Evolutionary conservation across 352 stramenopile genomes (phyloP).

Genomic region (Phytophthora aleatoria): DNA sequence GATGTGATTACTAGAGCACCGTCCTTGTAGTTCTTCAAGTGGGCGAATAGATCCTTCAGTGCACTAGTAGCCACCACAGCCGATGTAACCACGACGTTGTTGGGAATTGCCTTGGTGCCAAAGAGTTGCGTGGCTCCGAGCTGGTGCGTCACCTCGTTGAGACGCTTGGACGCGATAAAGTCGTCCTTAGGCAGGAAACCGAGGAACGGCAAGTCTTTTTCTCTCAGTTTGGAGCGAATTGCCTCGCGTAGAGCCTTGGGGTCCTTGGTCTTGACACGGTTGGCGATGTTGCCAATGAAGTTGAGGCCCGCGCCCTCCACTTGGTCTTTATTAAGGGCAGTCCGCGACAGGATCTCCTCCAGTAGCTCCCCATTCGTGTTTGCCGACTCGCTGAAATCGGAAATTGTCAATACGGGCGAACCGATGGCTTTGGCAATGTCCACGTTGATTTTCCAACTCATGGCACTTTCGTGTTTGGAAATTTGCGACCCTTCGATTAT

Average conservation of each 20-base stretch:
- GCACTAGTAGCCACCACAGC: conserved; percentile 71
- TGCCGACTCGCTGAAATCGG: conserved; percentile 48
- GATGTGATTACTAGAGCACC: conserved; percentile 80
- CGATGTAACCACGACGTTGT: conserved; percentile 72
- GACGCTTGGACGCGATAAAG: conserved; percentile 74
- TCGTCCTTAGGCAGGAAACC: conserved; percentile 71
- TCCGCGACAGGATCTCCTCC: conserved; percentile 63
- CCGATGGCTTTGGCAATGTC: conserved; percentile 78
- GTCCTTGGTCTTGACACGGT: conserved; percentile 57
- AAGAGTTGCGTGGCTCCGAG: conserved; percentile 72
- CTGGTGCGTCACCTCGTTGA: conserved; percentile 78
- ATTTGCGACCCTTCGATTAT: conserved; percentile 81
- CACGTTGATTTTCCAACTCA: conserved; percentile 84
- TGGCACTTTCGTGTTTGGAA: conserved; percentile 64
- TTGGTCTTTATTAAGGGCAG: conserved; percentile 61
- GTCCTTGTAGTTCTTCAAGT: conserved; percentile 83
- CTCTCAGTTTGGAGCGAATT: conserved; percentile 38
- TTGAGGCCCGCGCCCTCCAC: conserved; percentile 59
- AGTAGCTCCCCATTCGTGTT: conserved; percentile 38
- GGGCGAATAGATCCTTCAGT: conserved; percentile 73
- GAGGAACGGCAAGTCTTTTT: conserved; percentile 60
- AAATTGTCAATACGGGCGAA: conserved; percentile 63
- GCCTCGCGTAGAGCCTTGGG: conserved; percentile 39
- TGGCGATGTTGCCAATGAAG: conserved; percentile 78
- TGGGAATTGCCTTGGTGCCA: conserved; percentile 59